phyloP scores from a whole-genome alignment of 768 basidiomycete genomes.

The Mycena amicta region DNA sequence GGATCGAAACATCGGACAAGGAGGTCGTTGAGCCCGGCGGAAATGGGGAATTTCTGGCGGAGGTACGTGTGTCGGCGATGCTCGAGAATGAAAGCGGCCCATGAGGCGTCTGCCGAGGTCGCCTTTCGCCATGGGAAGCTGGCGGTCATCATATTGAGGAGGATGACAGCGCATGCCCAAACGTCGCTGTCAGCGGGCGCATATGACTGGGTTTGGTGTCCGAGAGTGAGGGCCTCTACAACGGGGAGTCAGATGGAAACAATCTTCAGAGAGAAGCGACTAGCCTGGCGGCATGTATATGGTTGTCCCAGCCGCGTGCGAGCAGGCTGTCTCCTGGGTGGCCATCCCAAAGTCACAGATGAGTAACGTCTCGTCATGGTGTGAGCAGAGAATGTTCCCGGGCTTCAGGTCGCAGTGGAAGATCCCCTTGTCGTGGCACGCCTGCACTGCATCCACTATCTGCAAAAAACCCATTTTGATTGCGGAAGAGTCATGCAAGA shows the following conservation, averaged over 20 bases:
- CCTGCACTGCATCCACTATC: slow-evolving; percentile 65
- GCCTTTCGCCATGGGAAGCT: slow-evolving; percentile 54
- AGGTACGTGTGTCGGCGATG: slow-evolving; percentile 43
- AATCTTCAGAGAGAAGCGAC: slow-evolving; percentile 16
- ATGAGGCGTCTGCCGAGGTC: slow-evolving; percentile 48
- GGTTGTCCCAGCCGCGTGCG: slow-evolving; percentile 23
- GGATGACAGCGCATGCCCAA: slow-evolving; percentile 54
- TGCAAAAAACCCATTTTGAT: slow-evolving; percentile 57
- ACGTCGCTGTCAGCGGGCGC: slow-evolving; percentile 39
- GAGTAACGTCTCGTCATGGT: slow-evolving; percentile 40
- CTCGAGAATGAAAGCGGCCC: slow-evolving; percentile 47
- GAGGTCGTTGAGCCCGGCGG: slow-evolving; percentile 46
- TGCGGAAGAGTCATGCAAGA: slow-evolving; percentile 43
- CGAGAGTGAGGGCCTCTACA: background rate
- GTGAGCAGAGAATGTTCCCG: slow-evolving; percentile 69
- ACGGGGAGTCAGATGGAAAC: slow-evolving; percentile 14
- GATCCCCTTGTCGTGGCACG: slow-evolving; percentile 77
- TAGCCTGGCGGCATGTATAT: slow-evolving; percentile 41
- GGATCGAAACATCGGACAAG: slow-evolving; percentile 52
- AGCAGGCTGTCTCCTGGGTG: slow-evolving; percentile 22
- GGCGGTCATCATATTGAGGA: slow-evolving; percentile 57
- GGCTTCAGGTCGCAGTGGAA: slow-evolving; percentile 43
- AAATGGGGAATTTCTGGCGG: slow-evolving; percentile 54
- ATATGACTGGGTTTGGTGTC: slow-evolving; percentile 34
- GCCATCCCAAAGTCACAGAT: slow-evolving; percentile 57